Base-by-base conservation (phyloP, 441 rosid species). In the Jatropha multifida region DNA sequence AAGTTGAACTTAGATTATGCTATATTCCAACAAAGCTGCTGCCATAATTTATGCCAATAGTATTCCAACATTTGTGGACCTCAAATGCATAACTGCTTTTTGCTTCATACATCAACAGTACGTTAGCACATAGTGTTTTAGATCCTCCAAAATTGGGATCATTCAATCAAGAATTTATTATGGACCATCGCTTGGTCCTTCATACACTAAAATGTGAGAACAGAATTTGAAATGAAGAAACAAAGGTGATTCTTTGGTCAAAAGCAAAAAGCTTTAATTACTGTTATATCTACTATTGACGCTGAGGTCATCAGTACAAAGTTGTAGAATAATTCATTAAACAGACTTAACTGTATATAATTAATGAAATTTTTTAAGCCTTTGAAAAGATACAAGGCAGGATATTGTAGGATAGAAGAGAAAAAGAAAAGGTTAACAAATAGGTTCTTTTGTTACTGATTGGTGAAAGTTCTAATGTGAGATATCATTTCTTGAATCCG, bases 401-500 rank as follows among this genome's bases (percentile, higher is more conserved):
- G 26, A 7, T 23, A 10, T 27, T 15, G 32, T 32, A 32, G 32
- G 27, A 27, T 55, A 3, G 55, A 74, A 15, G 72, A 55, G n/a
- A 40, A 37, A 55, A 17, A n/a, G 44, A 62, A 68, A 37, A 14
- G 42, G 37, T 37, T 13, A 48, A 17, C 0, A 5, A 41, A 20
- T 13, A 18, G 41, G 15, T 61, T 32, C 63, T 37, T 46, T 49
- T 14, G 38, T 64, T 73, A 83, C 66, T 73, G 81, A 76, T 80
- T 83, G 80, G 88, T 84, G 86, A 93, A 93, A 59, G 84, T 77
- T 79, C 80, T 90, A 56, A 93, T 76, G 81, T 86, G 87, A 58
- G 85, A 83, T 78, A 88, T 69, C 94, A 91, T 85, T 78, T 91
- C 94, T 38, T 85, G 90, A 62, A 81, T 78, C 75, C 91, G 83